Base-by-base conservation (phyloP, 345 rosid species). In the Corchorus olitorius region DNA sequence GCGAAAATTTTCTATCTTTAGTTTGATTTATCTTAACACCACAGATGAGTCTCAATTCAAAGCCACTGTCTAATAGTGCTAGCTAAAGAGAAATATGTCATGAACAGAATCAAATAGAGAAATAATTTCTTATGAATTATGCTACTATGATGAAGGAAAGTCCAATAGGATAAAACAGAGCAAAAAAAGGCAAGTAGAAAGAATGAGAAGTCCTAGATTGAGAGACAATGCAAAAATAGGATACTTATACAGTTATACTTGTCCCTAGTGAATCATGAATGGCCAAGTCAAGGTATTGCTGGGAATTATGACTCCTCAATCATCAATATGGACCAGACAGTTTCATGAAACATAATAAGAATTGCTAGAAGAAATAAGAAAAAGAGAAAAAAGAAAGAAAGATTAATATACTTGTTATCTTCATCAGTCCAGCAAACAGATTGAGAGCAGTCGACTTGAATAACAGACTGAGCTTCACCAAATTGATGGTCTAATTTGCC, bases 401-500 rank as follows among this genome's bases (percentile, higher is more conserved):
- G 59, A 69, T 8, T 11, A 20, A 46, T 82, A 49, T 87, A 88
- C 92, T 83, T 87, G 79, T 78, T 80, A 77, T 90, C 92, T 70
- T 88, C 89, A 58, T 87, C 88, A 1, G 89, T 81, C 91, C 90
- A 86, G 64, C 75, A 81, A 2, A 74, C 37, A 72, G 92, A 78
- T 34, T 75, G 85, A 54, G 74, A 19, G 53, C 75, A 70, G 70
- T 83, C 89, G 54, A 78, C 78, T 78, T 87, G 82, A 82, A 85
- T 61, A 81, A 65, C 55, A 68, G 89, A 70, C 72, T 78, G 84
- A 70, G 55, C 58, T 83, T 37, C 66, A 6, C 65, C 89, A 65
- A 86, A 81, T 66, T 79, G 74, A 62, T 84, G 85, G 76, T 91
- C 95, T 67, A 91, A 68, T 71, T 84, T 78, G 46, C 93, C 95